Evolutionary conservation across 2,329 filamentous ascomycete genomes (phyloP), one percentile per base, ranked within the genome.

Genomic region (Trichoderma arundinaceum): DNA sequence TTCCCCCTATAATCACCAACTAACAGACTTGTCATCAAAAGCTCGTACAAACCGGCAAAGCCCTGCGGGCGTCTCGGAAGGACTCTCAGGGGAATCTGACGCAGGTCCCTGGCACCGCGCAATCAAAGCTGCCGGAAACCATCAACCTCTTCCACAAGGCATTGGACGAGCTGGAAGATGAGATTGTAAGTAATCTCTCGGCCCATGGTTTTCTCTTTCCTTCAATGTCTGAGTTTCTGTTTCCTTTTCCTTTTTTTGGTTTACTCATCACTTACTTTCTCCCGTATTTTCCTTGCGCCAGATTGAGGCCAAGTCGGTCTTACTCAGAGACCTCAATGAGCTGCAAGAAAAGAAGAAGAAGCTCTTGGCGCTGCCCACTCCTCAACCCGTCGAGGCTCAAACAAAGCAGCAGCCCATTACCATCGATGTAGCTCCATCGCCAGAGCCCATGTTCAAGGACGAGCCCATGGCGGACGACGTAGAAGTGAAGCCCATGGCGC

Each of bases 31-130:
- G 2, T 28, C 22, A 28, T 28, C 22, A 28, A 28, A 28, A 28
- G 86, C 81, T 88, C 32, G 79, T 88, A 13, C 83, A 88, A 73
- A 85, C 83, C 1, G 86, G 85, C 15, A 88, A 85, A 72, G 83
- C 84, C 17, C 76, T 88, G 12, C 84, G 79, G 56, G 76, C 81
- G 1, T 81, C 81, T 43, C 76, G 77, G 35, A 82, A 79, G 69
- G 82, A 85, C 68, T 78, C 79, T 13, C 76, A 79, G 46, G 79
- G 77, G 65, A 77, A 77, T 49, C 67, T 77, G 15, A 71, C 72
- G 15, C 75, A 73, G 15, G 72, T 72, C 15, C 74, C 75, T 38
- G 72, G 72, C 68, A 72, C 71, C 44, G 74, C 71, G 71, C 78
- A 79, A 61, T 73, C 76, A 51, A 83, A 81, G 70, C 74, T 85